Percentiles rank a stretch among this genome's conserved stretches.
Conservation (phyloP, 2,329 filamentous ascomycete species). For the Fulvia fulva region DNA sequence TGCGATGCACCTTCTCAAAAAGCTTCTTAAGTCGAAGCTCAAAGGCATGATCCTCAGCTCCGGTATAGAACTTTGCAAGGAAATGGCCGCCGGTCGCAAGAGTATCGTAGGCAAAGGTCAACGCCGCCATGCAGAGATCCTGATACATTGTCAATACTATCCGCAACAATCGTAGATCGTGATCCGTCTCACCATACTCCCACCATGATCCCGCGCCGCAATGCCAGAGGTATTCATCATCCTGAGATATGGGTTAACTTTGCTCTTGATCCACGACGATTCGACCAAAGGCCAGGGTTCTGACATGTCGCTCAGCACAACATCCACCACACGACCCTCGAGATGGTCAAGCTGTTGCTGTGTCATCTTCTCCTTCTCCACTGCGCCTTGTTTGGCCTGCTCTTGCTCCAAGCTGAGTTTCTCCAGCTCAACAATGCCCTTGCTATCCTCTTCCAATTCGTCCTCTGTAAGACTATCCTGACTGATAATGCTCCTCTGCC, state of each 20-base stretch:
- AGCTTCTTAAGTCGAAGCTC: conserved; percentile 70
- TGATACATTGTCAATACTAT: conserved; percentile 37
- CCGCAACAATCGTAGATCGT: neutral
- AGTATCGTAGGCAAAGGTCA: conserved; percentile 81
- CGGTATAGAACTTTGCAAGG: conserved; percentile 97
- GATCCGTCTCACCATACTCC: conserved; percentile 74
- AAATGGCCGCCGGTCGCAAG: conserved; percentile 81
- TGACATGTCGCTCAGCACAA: conserved; percentile 99
- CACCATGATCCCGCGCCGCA: conserved; percentile 78
- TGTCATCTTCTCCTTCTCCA: conserved; percentile 13
- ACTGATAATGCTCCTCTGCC: conserved; percentile 21
- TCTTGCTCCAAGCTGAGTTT: conserved; percentile 42
- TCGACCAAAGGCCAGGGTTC: conserved; percentile 83
- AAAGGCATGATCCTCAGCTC: conserved; percentile 74
- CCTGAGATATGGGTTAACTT: conserved; percentile 96
- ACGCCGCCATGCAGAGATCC: conserved; percentile 85
- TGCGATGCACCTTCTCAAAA: conserved; percentile 75
- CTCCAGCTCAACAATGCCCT: conserved; percentile 66
- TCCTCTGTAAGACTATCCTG: conserved; percentile 35
- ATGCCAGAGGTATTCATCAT: conserved; percentile 98
- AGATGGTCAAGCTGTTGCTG: conserved; percentile 26
- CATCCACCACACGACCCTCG: conserved; percentile 66
- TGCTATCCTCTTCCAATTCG: conserved; percentile 40
- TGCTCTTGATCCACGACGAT: conserved; percentile 77
- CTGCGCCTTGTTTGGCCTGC: conserved; percentile 5